These are phyloP conservation scores for Wolfiporia cocos DNA, from an alignment of 1,284 basidiomycete genomes.

Conservation along the genomic window DNA sequence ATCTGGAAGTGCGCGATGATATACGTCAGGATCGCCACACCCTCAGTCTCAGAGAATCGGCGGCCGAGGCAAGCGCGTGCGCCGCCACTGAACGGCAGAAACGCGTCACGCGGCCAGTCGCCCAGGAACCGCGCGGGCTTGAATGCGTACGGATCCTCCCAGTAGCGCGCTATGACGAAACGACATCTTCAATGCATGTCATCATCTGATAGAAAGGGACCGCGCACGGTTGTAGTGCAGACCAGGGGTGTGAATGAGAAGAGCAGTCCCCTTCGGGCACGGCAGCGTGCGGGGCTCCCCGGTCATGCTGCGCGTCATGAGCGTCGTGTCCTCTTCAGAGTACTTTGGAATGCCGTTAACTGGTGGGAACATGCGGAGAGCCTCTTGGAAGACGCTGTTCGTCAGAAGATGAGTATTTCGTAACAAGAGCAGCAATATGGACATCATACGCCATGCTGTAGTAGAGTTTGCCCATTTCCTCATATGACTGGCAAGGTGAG, in stretches of 20 bases:
- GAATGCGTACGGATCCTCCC: constrained; percentile 34
- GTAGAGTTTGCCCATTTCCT: constrained; percentile 42
- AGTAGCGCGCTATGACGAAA: constrained; percentile 29
- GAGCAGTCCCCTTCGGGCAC: constrained; percentile 38
- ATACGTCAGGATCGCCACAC: constrained; percentile 17
- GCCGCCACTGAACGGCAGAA: constrained; percentile 34
- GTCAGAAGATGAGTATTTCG: not conserved
- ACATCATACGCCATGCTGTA: constrained; percentile 40
- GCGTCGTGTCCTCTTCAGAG: constrained; percentile 39
- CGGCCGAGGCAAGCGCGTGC: constrained; percentile 35
- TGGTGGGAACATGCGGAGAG: constrained; percentile 53
- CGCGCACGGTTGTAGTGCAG: constrained; percentile 35
- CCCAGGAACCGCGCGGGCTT: constrained; percentile 35
- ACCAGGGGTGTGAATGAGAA: constrained; percentile 36
- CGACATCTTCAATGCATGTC: not conserved
- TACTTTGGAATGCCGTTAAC: constrained; percentile 43
- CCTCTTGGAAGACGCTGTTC: constrained; percentile 50
- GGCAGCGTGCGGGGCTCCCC: constrained; percentile 35
- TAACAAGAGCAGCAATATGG: not conserved
- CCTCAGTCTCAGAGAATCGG: constrained; percentile 24
- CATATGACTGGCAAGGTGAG: constrained; percentile 33
- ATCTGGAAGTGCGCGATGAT: constrained; percentile 17
- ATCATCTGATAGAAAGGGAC: not conserved
- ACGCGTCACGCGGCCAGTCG: constrained; percentile 32
- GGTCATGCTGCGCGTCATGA: constrained; percentile 31